phyloP scores from a whole-genome alignment of 306 rosid species.

The Lathyrus aphaca region DNA sequence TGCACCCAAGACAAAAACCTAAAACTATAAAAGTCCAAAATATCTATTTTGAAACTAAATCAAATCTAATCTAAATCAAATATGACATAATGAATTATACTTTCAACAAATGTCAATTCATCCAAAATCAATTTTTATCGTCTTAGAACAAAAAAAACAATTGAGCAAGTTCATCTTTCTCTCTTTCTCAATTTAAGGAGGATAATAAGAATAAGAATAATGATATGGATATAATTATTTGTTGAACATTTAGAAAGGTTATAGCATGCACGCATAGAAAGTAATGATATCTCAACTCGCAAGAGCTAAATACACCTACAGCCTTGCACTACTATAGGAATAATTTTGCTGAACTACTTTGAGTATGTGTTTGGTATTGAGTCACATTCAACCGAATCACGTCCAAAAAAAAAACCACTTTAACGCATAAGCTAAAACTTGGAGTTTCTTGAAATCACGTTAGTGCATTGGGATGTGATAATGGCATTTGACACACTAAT shows the following conservation, averaged over 20 bases:
- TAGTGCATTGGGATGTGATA: no score
- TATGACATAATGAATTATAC: no score
- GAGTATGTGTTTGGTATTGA: neutral
- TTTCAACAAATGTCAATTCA: no score
- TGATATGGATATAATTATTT: neutral
- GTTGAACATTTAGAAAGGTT: neutral
- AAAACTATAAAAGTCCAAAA: no score
- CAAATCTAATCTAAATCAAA: no score
- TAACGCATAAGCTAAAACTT: no score
- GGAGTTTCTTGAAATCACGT: no score
- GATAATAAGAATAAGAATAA: neutral
- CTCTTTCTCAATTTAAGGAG: neutral
- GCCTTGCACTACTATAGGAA: slow-evolving; percentile 13
- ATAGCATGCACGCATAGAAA: slow-evolving; percentile 13
- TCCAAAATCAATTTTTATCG: neutral
- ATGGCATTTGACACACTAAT: no score
- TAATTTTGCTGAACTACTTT: slow-evolving; percentile 18
- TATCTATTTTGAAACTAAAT: no score
- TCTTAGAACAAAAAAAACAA: neutral
- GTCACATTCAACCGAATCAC: no score
- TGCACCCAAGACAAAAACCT: no score
- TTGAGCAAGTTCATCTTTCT: neutral
- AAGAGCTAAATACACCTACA: slow-evolving; percentile 29
- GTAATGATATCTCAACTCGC: slow-evolving; percentile 24
- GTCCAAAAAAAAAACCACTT: no score